phyloP scores from a whole-genome alignment of 176 grass and related monocot genomes.

The Elymus sibiricus region DNA sequence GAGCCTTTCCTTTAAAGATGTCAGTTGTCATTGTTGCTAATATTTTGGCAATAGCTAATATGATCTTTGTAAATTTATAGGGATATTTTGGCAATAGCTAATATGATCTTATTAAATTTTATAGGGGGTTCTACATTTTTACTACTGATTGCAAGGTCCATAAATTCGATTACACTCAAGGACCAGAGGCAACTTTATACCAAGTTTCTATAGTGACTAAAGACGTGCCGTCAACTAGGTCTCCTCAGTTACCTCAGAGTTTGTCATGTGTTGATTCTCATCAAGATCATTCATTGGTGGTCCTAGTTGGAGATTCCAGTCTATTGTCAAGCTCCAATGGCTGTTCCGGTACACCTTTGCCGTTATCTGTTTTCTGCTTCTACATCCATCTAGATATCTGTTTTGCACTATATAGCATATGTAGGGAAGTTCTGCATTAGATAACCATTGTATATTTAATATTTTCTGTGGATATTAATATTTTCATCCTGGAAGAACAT shows the following conservation, averaged over 20 bases:
- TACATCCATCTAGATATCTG: not conserved
- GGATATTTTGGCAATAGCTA: constrained; percentile 27
- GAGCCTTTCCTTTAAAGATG: constrained; percentile 5
- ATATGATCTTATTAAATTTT: constrained; percentile 37
- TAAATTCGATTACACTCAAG: constrained; percentile 61
- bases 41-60: constrained; percentile 36
- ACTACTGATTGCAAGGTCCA: constrained; percentile 64
- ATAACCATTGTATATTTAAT: constrained; percentile 5
- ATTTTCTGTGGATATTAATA: not conserved
- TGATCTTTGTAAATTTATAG: constrained; percentile 22
- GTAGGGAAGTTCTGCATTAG: not conserved
- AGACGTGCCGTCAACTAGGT: constrained; percentile 31
- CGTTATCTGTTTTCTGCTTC: constrained; percentile 24
- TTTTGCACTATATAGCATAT: not conserved
- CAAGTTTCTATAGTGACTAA: constrained; percentile 46
- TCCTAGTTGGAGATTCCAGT: constrained; percentile 62
- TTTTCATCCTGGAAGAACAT: not conserved
- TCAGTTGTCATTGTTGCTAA: constrained; percentile 8
- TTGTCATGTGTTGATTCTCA: constrained; percentile 78
- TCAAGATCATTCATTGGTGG: constrained; percentile 51
- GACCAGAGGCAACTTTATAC: constrained; percentile 28
- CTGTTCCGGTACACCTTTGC: constrained; percentile 54
- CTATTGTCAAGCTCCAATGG: constrained; percentile 37
- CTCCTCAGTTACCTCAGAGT: constrained; percentile 58
- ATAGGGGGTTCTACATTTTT: constrained; percentile 67